Base-by-base conservation (phyloP, 352 stramenopile genomes). In the Phytophthora foliorum region DNA sequence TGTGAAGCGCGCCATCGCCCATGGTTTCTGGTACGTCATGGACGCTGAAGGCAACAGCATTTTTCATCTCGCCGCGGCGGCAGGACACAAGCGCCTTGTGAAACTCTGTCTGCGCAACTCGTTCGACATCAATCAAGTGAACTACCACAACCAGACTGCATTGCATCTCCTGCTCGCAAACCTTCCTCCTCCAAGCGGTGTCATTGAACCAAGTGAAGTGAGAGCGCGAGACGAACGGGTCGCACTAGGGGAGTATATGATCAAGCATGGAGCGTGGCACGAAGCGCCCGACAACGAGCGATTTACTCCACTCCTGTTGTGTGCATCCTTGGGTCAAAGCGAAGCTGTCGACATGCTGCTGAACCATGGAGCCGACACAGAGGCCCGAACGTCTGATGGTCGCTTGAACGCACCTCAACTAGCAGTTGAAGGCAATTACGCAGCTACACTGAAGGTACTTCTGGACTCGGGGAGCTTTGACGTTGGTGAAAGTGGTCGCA, bases 211-310 rank as follows among this genome's bases (percentile, higher is more conserved):
- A 2, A 61, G 51, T 38, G 52, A 72, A 24, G 29, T 66, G 3
- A 54, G n/a, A 48, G 27, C 34, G 31, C 71, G 63, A 29, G 62
- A 75, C 1, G 79, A 91, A 6, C 80, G 84, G 14, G 65, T 93
- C 4, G 78, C 72, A 4, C 46, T 95, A 10, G 80, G 72, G 1
- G 80, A 80, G 25, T 96, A 96, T 44, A 92, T 96, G 86, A 92
- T 96, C n/a, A 80, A 93, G 49, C 87, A 96, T 49, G 88, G 86
- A 3, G 89, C 85, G 8, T 94, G 87, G 87, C 84, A 93, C 34
- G 86, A 95, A 82, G 80, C 82, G 10, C 52, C 77, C 0, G 89
- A 94, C 52, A 69, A 84, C 38, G 74, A 83, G 56, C 80, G 83
- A 0, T 73, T 92, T 41, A 94, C 89, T 9, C 86, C 87, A 2